These are phyloP conservation scores for Termitomyces sp. DNA, from an alignment of 768 basidiomycete species.

Conservation along the genomic window DNA sequence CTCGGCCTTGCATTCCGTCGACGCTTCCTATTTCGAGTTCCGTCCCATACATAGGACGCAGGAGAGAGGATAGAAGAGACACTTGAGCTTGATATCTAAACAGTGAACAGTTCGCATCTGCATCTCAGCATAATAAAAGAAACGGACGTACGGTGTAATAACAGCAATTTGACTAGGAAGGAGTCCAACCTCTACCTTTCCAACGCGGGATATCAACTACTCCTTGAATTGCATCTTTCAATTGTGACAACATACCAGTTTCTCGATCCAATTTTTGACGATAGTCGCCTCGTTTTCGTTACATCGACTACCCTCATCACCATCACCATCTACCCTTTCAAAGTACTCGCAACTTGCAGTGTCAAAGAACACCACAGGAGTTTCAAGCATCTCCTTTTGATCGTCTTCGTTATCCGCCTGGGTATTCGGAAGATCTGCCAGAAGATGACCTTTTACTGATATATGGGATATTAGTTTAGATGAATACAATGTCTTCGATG, in stretches of 20 bases:
- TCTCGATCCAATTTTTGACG: slow-evolving; percentile 78
- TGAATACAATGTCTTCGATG: slow-evolving; percentile 76
- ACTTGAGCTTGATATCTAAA: slow-evolving; percentile 94
- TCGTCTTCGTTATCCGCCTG: slow-evolving; percentile 55
- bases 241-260: slow-evolving; percentile 44
- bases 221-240: not conserved
- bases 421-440: slow-evolving; percentile 63
- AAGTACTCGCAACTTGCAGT: slow-evolving; percentile 93
- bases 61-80: slow-evolving; percentile 67
- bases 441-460: slow-evolving; percentile 66
- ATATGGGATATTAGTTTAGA: slow-evolving; percentile 63
- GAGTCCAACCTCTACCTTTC: slow-evolving; percentile 56
- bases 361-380: slow-evolving; percentile 89
- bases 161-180: slow-evolving; percentile 73
- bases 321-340: slow-evolving; percentile 71
- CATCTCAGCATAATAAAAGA: not conserved
- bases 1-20: slow-evolving; percentile 96
- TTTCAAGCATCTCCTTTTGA: slow-evolving; percentile 63
- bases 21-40: slow-evolving; percentile 89
- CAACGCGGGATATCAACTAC: not conserved
- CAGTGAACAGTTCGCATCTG: not conserved
- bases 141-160: slow-evolving; percentile 68
- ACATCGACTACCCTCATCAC: slow-evolving; percentile 85
- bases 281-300: slow-evolving; percentile 95
- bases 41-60: slow-evolving; percentile 64